Conservation (phyloP, 495 filamentous ascomycete species). For the Neurospora discreta region DNA sequence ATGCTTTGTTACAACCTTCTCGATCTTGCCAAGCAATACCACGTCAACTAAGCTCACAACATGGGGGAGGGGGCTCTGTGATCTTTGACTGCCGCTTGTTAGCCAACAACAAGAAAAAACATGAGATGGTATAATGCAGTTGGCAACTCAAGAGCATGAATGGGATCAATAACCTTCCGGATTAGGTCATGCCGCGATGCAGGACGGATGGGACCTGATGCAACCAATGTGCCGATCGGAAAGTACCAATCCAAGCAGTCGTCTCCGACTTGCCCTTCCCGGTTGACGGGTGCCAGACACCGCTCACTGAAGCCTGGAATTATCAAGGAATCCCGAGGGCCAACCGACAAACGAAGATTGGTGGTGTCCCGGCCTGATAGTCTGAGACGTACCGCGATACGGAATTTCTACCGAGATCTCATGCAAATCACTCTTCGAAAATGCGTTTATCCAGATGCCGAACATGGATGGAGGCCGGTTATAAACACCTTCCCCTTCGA, state of each 20-base stretch:
- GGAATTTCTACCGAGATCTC: background rate
- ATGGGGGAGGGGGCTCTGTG: no score
- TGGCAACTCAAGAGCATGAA: background rate
- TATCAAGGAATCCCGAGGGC: background rate
- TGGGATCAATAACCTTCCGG: background rate
- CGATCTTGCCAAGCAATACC: background rate
- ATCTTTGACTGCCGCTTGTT: background rate
- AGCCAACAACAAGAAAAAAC: background rate
- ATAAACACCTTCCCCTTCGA: background rate
- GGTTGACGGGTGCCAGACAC: background rate
- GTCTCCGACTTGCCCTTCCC: background rate
- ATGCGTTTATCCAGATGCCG: background rate
- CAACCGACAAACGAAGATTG: background rate
- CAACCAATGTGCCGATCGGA: background rate
- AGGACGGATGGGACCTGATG: background rate
- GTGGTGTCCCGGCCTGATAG: background rate
- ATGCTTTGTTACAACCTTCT: background rate
- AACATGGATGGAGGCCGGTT: background rate
- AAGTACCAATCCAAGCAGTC: background rate
- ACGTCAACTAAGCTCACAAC: no score
- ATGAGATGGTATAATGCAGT: background rate
- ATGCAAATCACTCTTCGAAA: background rate
- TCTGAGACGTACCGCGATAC: background rate
- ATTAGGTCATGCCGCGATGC: background rate
- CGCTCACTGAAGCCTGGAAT: background rate